phyloP scores from a whole-genome alignment of 306 rosid genomes.

The Cicer judaicum region DNA sequence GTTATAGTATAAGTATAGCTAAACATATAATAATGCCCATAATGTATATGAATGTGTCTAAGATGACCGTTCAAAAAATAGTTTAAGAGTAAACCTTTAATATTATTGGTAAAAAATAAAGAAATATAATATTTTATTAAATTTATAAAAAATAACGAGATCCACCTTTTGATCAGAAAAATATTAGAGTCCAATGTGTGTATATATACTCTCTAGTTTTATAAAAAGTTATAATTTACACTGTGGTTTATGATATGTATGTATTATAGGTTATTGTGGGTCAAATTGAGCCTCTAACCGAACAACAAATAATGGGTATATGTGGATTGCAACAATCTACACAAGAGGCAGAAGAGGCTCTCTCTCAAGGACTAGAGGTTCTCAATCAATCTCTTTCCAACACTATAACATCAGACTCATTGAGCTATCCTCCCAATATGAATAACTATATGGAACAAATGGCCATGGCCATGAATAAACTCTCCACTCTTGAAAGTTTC shows the following conservation, averaged over 20 bases:
- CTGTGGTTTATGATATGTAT: not conserved
- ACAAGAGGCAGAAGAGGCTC: slow-evolving; percentile 84
- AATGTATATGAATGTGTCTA: not conserved
- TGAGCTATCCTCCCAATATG: slow-evolving; percentile 81
- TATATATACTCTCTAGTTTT: too few species aligned
- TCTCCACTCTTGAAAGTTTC: slow-evolving; percentile 81
- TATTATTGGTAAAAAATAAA: too few species aligned
- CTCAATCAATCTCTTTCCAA: slow-evolving; percentile 78
- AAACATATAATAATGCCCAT: not conserved
- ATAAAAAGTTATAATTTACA: too few species aligned
- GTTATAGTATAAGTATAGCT: not conserved
- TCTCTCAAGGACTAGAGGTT: slow-evolving; percentile 84
- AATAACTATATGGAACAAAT: slow-evolving; percentile 95
- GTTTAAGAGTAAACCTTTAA: too few species aligned
- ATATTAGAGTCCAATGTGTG: too few species aligned
- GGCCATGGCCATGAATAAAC: slow-evolving; percentile 92
- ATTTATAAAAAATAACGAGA: too few species aligned
- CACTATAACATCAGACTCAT: slow-evolving; percentile 75
- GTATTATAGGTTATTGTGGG: slow-evolving; percentile 60
- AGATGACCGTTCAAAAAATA: too few species aligned
- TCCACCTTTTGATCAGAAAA: too few species aligned
- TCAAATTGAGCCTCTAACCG: slow-evolving; percentile 86
- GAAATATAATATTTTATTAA: too few species aligned
- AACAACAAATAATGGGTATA: slow-evolving; percentile 86
- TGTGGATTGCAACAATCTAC: slow-evolving; percentile 91